Evolutionary conservation across 768 basidiomycete genomes (phyloP), one percentile per base, ranked within the genome.

Genomic region (Cubamyces sp.): DNA sequence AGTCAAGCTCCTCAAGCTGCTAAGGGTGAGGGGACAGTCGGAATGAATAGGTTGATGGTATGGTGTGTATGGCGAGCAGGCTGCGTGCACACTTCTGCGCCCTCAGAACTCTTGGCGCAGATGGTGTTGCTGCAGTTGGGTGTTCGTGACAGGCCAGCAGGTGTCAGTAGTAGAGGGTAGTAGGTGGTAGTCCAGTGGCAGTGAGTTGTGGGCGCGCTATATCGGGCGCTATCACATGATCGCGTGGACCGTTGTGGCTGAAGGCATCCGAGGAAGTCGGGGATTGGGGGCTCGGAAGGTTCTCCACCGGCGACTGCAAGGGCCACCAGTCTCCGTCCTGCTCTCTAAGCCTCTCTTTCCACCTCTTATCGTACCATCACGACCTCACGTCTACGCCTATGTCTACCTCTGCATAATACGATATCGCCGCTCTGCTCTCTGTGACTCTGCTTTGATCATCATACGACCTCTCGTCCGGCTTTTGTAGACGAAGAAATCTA

Each of bases 251-350:
- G 8, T 48, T 40, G 39, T 53, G 52, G 39, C 52, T 45, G 28
- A 40, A 41, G 52, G 50, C 40, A 15, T 45, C 54, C 54, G 54
- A 55, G 16, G 45, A 34, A 30, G 42, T 55, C 54, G 54, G 54
- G 16, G 3, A n/a, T 19, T n/a, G n/a, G n/a, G 42, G 54, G 15
- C 47, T 25, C 28, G 47, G 28, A 55, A 55, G 12, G 54, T 43
- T 55, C 42, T 55, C 54, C 54, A 55, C 54, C 54, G 54, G 52
- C 54, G 25, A 28, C 54, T 28, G n/a, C 19, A 28, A 34, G 11
- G 54, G 5, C 15, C 54, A n/a, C n/a, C n/a, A n/a, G n/a, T n/a
- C n/a, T n/a, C n/a, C n/a, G n/a, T 7, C 54, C 1, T 34, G 19
- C 18, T 21, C 30, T 9, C 11, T 8, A 4, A 12, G 21, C 19